phyloP scores from a whole-genome alignment of 2,329 filamentous ascomycete genomes.

The Talaromyces verruculosus region DNA sequence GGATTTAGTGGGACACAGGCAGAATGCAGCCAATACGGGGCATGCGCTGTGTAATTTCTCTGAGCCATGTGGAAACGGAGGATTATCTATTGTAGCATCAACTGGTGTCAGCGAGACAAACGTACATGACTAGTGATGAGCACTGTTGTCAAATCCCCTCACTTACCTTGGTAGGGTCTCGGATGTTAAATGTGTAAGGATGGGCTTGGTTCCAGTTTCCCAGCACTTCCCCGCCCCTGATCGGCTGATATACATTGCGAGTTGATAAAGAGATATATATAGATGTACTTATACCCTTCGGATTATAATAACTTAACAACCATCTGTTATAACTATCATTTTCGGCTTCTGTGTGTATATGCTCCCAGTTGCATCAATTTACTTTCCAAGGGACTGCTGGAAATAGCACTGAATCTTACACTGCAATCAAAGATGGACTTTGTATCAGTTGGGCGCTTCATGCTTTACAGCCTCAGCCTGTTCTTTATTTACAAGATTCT shows the following conservation, averaged over 20 bases:
- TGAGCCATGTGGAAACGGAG: slow-evolving; percentile 13
- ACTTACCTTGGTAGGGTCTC: neutral
- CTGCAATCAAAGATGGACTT: slow-evolving; percentile 12
- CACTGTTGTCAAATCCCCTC: neutral
- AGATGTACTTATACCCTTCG: neutral
- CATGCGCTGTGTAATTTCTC: slow-evolving; percentile 4
- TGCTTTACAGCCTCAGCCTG: slow-evolving; percentile 12
- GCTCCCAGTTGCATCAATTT: neutral
- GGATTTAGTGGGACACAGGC: neutral
- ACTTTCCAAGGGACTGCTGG: neutral
- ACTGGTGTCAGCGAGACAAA: neutral
- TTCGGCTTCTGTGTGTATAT: neutral
- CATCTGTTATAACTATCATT: neutral
- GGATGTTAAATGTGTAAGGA: neutral
- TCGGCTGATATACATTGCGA: neutral
- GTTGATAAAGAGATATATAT: neutral
- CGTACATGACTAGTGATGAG: slow-evolving; percentile 8
- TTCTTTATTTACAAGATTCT: slow-evolving; percentile 18
- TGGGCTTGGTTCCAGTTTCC: neutral
- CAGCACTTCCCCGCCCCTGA: slow-evolving; percentile 6
- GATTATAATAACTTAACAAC: neutral
- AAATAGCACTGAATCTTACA: neutral
- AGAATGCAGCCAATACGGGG: slow-evolving; percentile 8
- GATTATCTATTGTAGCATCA: slow-evolving; percentile 5
- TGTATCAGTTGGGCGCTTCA: neutral